Evolutionary conservation across 352 stramenopile species (phyloP).

Genomic region (Ophiocytium majus): DNA sequence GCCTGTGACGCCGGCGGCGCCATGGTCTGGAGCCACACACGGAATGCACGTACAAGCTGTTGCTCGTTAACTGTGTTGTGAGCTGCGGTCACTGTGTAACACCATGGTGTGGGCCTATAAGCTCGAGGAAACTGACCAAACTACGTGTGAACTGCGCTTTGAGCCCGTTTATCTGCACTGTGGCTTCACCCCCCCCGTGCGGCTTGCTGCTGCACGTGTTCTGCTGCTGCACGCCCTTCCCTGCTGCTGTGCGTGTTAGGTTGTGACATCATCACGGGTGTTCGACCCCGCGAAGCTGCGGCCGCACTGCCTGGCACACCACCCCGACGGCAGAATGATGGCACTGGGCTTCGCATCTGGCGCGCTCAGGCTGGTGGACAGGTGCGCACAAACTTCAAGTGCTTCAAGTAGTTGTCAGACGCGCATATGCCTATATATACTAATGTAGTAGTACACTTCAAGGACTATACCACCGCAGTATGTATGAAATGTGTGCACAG

Average conservation of each 20-base stretch:
- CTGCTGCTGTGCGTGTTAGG: slow-evolving; percentile 13
- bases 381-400: neutral
- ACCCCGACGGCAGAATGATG: slow-evolving; percentile 68
- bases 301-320: slow-evolving; percentile 74
- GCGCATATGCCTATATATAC: too few species aligned
- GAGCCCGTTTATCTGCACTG: neutral
- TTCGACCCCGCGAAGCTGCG: slow-evolving; percentile 61
- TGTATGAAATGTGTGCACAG: too few species aligned
- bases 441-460: too few species aligned
- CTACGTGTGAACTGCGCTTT: too few species aligned
- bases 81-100: neutral
- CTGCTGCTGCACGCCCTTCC: neutral
- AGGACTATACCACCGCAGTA: too few species aligned
- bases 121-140: too few species aligned
- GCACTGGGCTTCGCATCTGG: slow-evolving; percentile 79
- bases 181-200: neutral
- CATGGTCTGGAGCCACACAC: too few species aligned
- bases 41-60: too few species aligned
- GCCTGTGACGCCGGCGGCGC: too few species aligned
- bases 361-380: slow-evolving; percentile 66
- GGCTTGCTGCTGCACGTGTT: neutral
- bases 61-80: neutral
- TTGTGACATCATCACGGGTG: slow-evolving; percentile 42
- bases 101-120: neutral
- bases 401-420: too few species aligned